phyloP scores from a whole-genome alignment of 805 yeast genomes.

The Ogataea dorogensis region DNA sequence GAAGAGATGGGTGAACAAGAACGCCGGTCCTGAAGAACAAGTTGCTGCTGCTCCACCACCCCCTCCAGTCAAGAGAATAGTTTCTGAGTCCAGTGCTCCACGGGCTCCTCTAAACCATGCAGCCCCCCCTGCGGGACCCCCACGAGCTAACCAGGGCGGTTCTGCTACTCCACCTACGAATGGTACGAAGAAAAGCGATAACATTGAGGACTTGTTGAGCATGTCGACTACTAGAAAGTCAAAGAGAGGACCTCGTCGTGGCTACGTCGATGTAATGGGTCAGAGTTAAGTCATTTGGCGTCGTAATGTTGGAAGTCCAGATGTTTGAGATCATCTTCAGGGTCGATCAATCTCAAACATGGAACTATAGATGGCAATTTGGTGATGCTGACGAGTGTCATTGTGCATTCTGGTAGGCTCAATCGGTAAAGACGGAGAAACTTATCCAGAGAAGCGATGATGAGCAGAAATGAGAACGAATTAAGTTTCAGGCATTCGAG shows the following conservation, averaged over 20 bases:
- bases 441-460: slow-evolving; percentile 26
- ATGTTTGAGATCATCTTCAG: slow-evolving; percentile 3
- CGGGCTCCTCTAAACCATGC: slow-evolving; percentile 3
- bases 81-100: slow-evolving; percentile 5
- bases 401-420: slow-evolving; percentile 8
- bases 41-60: slow-evolving; percentile 54
- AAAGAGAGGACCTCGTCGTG: slow-evolving; percentile 53
- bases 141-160: slow-evolving; percentile 1
- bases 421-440: slow-evolving; percentile 21
- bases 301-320: slow-evolving; percentile 20
- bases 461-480: slow-evolving; percentile 15
- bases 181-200: slow-evolving; percentile 23
- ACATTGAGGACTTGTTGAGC: slow-evolving; percentile 30
- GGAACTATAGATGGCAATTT: slow-evolving; percentile 23
- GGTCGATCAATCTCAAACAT: slow-evolving; percentile 15
- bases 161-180: slow-evolving; percentile 3
- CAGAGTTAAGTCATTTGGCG: slow-evolving; percentile 15
- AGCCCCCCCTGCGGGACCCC: slow-evolving; percentile 11
- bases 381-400: slow-evolving; percentile 12
- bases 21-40: slow-evolving; percentile 65
- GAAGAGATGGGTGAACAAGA: slow-evolving; percentile 82
- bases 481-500: slow-evolving; percentile 12
- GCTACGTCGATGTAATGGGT: slow-evolving; percentile 67
- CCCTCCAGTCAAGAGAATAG: slow-evolving; percentile 48
- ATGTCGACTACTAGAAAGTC: slow-evolving; percentile 41